Evolutionary conservation across 352 stramenopile genomes (phyloP).

Genomic region (Phytopythium sindhum): DNA sequence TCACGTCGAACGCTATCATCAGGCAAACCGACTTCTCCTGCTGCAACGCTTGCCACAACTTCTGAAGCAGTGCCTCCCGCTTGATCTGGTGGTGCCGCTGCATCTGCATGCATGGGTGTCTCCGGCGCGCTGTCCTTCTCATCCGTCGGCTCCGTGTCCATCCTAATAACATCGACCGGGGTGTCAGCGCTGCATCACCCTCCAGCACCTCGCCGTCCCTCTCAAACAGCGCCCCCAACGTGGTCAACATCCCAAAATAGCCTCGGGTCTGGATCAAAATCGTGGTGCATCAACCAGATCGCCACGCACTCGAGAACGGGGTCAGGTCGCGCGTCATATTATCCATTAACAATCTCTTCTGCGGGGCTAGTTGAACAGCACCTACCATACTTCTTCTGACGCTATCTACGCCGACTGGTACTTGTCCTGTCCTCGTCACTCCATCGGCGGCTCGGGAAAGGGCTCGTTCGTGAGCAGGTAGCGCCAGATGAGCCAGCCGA

Average conservation of each 20-base stretch:
- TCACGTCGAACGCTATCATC: neutral
- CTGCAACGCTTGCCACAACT: too few relatives aligned
- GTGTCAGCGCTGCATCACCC: neutral
- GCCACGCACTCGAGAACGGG: too few relatives aligned
- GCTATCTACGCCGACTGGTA: too few relatives aligned
- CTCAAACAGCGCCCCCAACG: neutral
- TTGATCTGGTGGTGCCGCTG: neutral
- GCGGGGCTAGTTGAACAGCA: neutral
- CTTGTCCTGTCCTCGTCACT: too few relatives aligned
- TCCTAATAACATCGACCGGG: neutral
- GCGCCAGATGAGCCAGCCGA: constrained; percentile 84
- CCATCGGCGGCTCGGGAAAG: constrained; percentile 58
- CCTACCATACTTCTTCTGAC: neutral
- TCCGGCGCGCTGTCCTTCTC: too few relatives aligned
- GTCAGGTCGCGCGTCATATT: neutral
- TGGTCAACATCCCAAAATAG: neutral
- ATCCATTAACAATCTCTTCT: neutral
- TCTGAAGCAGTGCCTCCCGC: neutral
- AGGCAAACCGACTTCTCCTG: neutral
- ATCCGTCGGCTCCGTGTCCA: neutral
- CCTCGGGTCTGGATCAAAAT: neutral
- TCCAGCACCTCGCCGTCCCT: neutral
- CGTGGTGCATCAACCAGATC: neutral
- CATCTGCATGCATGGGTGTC: too few relatives aligned
- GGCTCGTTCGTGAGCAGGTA: constrained; percentile 82